phyloP scores from a whole-genome alignment of 768 basidiomycete genomes.

The Suillus americanus region DNA sequence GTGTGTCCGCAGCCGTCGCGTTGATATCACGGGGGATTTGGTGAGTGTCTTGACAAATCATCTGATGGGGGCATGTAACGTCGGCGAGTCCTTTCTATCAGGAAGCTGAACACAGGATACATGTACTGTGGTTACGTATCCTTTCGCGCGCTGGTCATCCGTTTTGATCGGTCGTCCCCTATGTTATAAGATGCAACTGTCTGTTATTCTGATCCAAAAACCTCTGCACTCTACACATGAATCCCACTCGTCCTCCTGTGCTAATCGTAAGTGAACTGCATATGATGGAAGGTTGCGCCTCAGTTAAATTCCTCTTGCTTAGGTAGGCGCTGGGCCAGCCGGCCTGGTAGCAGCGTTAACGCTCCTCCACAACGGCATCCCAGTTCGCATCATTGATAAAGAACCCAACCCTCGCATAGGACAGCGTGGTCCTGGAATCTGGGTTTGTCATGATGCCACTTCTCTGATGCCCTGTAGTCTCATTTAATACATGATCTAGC shows the following conservation, averaged over 20 bases:
- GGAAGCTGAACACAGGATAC: neutral
- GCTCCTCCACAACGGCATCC: constrained; percentile 32
- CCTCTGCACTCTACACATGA: neutral
- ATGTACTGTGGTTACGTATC: neutral
- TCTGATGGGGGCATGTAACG: neutral
- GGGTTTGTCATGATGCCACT: constrained; percentile 23
- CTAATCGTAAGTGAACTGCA: constrained; percentile 5
- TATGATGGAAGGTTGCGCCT: neutral
- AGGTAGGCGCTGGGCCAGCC: constrained; percentile 50
- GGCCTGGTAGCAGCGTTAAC: constrained; percentile 44
- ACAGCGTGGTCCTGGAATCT: constrained; percentile 38
- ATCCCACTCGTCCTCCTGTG: constrained; percentile 1
- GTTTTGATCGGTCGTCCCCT: neutral
- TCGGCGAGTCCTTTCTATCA: neutral
- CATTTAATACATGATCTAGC: constrained; percentile 23
- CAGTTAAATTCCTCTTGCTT: neutral
- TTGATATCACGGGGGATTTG: too few species aligned
- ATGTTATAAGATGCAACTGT: neutral
- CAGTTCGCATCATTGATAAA: constrained; percentile 12
- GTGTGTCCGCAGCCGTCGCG: too few species aligned
- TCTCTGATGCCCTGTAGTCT: neutral
- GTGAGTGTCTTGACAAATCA: neutral
- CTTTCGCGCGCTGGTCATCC: neutral
- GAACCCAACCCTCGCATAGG: constrained; percentile 31
- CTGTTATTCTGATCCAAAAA: neutral